Conservation (phyloP, 164 flowering plant species). For the Litsea cubeba region DNA sequence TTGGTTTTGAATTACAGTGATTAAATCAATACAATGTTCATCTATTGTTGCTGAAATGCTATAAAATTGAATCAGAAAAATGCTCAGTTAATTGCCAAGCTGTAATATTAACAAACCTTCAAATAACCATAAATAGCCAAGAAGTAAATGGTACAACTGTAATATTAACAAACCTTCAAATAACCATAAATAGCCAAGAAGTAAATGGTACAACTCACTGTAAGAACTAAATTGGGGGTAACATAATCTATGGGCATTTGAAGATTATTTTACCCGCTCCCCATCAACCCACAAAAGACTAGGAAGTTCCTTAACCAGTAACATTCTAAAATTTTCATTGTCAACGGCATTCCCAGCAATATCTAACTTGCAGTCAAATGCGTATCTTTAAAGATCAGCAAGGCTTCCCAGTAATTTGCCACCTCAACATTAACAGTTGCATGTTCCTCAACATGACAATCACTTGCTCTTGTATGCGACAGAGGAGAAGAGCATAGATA, state of each 20-base stretch:
- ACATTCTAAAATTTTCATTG: slow-evolving; percentile 38
- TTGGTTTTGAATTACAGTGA: too few relatives aligned
- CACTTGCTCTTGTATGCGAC: slow-evolving; percentile 36
- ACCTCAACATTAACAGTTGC: slow-evolving; percentile 14
- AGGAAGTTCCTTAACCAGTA: slow-evolving; percentile 48
- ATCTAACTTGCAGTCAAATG: slow-evolving; percentile 62
- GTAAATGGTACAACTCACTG: not conserved
- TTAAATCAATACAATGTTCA: too few relatives aligned
- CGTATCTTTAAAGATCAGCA: slow-evolving; percentile 45
- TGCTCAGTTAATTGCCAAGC: not conserved
- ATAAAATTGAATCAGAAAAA: not conserved
- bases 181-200: not conserved
- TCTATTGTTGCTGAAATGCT: not conserved
- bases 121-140: not conserved
- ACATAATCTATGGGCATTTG: not conserved
- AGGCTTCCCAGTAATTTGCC: slow-evolving; percentile 56
- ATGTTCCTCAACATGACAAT: slow-evolving; percentile 27
- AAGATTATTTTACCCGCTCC: not conserved
- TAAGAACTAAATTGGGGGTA: not conserved
- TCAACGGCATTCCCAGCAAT: slow-evolving; percentile 53
- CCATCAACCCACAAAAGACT: slow-evolving; percentile 66
- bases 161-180: not conserved
- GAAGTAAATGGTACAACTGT: not conserved
- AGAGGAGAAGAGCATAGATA: slow-evolving; percentile 72
- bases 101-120: not conserved